Base-by-base conservation (phyloP, 164 flowering plant genomes). In the Akebia trifoliata region DNA sequence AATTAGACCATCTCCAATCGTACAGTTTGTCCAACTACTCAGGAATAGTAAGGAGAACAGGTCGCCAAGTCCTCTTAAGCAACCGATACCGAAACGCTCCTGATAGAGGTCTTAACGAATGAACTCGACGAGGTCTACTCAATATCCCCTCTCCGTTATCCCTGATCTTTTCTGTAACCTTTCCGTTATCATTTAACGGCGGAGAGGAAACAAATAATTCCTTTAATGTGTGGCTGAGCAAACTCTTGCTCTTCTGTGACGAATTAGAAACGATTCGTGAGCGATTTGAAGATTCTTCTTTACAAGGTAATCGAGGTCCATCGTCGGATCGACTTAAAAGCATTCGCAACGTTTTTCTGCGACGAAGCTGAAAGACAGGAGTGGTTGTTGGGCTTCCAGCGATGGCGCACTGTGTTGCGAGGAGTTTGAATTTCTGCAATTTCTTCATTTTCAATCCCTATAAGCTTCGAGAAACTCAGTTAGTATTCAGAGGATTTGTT, bases 161-260 rank as follows among this genome's bases (percentile, higher is more conserved):
- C 15, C 31, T 60, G 30, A 17, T 57, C 1, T 11, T 60, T 24
- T 70, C 73, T 5, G 52, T 60, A 2, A 62, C 54, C 6, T 31
- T 25, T 0, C 44, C 54, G 8, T 52, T 25, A 4, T 56, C 56
- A 1, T 60, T 62, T 63, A 35, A 72, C 25, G 82, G 71, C 9
- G 86, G 81, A 35, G 94, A 81, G 0, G 87, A 78, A 4, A 86
- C 74, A 63, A 90, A 84, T 40, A 90, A 72, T 56, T 90, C 97
- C 79, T 69, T 85, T 69, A 90, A 64, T 60, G 78, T 87, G 31
- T 65, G 70, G 14, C 87, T 48, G 22, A 67, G 60, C 4, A 60
- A 30, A 36, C 40, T 50, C 67, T 67, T 62, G 28, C 29, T 61
- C 56, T 69, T 59, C 43, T 63, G 50, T 29, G 50, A 42, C 56